Base-by-base conservation (phyloP, 257 asterid genomes). In the Nicotiana knightiana region DNA sequence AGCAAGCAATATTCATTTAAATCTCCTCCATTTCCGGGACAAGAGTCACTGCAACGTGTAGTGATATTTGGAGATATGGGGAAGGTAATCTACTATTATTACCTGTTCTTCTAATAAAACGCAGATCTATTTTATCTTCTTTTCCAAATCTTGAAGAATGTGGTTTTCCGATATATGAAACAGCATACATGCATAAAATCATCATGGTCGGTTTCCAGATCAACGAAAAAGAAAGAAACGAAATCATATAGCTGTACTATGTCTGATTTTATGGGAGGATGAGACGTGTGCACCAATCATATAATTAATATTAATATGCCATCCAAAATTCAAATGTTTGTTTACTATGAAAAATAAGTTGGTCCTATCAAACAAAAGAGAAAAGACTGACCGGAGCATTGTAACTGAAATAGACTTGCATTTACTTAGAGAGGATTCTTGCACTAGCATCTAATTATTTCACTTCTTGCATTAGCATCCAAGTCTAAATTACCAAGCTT, bases 61-160 rank as follows among this genome's bases (percentile, higher is more conserved):
- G 54, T 95, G 78, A 89, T 95, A 77, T 93, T 95, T 81, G 99
- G 98, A 62, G 99, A 95, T 88, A 90, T 93, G 98, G 99, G 99
- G 33, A 95, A 95, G 99, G 99, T 92, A 85, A 76, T 24, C 26
- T 15, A 26, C 63, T 26, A 73, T 13, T n/a, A 26, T 2, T 18
- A 18, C 39, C 17, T 6, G 51, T 66, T 32, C 11, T 65, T 65
- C 9, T 30, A 30, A 65, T n/a, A 28, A 10, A 30, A 62, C 10
- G 11, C 32, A 61, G 9, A 21, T n/a, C 28, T 21, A 3, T 62
- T 24, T 9, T 62, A 61, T 24, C 35, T 62, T 62, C 13, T 13
- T 61, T 61, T 24, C 17, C 2, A 26, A 62, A 62, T 2, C 17
- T 0, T 71, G 1, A 71, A 51, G 7, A 21, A 46, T 71, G 37